Evolutionary conservation across 345 rosid genomes (phyloP).

Genomic region (Brassica cretica): DNA sequence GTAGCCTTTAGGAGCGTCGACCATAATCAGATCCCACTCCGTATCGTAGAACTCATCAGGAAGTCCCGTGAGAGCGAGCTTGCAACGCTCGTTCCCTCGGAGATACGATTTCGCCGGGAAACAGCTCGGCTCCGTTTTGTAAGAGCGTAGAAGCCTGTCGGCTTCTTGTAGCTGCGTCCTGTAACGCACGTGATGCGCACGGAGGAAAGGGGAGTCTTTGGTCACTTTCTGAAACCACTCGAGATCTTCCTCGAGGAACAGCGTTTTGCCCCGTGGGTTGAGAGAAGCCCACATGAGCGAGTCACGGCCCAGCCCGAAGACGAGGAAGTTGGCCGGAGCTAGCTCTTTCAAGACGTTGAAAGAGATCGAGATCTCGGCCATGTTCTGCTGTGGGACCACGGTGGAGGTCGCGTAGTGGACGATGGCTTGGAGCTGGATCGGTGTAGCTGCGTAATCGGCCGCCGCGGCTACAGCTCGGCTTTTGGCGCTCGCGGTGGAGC

Average conservation of each 20-base stretch:
- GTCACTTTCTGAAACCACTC: constrained; percentile 51
- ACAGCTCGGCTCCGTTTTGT: constrained; percentile 44
- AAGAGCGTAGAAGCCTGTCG: constrained; percentile 44
- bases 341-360: constrained; percentile 42
- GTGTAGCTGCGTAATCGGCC: constrained; percentile 37
- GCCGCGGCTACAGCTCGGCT: constrained; percentile 27
- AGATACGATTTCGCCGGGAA: constrained; percentile 47
- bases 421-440: constrained; percentile 59
- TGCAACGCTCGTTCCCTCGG: constrained; percentile 46
- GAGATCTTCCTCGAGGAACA: constrained; percentile 71
- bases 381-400: constrained; percentile 53
- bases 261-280: constrained; percentile 60
- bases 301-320: constrained; percentile 66
- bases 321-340: constrained; percentile 58
- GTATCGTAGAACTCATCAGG: constrained; percentile 66
- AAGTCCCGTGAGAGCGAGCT: constrained; percentile 51
- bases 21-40: constrained; percentile 72
- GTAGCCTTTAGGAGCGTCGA: constrained; percentile 72
- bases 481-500: constrained; percentile 38
- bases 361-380: constrained; percentile 53
- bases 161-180: constrained; percentile 58
- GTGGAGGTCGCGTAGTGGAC: constrained; percentile 61
- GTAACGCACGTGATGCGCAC: constrained; percentile 63
- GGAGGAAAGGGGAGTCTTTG: constrained; percentile 45
- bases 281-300: constrained; percentile 68